Conservation (phyloP, 208 protist species). For the Wallacemonas collosoma region DNA sequence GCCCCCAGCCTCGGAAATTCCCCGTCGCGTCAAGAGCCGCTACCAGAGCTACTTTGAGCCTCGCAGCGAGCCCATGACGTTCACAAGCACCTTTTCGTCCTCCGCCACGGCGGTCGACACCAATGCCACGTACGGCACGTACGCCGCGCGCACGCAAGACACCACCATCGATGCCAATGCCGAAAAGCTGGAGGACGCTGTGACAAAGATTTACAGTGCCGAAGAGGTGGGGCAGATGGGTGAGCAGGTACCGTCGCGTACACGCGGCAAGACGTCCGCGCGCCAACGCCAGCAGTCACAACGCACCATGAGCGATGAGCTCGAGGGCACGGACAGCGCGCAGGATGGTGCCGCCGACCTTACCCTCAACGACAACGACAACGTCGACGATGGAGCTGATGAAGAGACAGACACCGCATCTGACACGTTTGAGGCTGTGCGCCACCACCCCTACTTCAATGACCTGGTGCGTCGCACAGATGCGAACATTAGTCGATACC, state of each 20-base stretch:
- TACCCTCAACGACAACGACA: not conserved
- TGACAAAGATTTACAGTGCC: conserved; percentile 70
- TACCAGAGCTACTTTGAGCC: conserved; percentile 54
- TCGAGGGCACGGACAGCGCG: no score
- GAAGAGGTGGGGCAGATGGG: conserved; percentile 54
- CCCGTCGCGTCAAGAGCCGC: conserved; percentile 59
- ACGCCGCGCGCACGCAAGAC: conserved; percentile 1
- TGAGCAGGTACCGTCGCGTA: not conserved
- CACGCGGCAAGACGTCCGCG: not conserved
- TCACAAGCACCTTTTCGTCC: conserved; percentile 63
- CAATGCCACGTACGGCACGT: not conserved
- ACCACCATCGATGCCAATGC: not conserved
- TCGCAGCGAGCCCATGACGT: conserved; percentile 48
- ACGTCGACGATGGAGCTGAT: not conserved
- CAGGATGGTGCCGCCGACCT: no score
- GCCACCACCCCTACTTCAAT: conserved; percentile 75
- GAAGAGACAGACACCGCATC: conserved; percentile 4
- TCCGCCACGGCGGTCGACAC: not conserved
- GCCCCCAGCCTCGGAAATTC: not conserved
- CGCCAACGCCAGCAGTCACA: conserved; percentile 5
- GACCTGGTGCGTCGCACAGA: conserved; percentile 74
- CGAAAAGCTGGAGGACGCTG: conserved; percentile 37
- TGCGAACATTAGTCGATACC: conserved; percentile 74
- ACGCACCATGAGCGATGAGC: no score
- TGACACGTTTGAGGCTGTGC: conserved; percentile 45